Evolutionary conservation across 176 grass and related monocot genomes (phyloP), one percentile per base, ranked within the genome.

Genomic region (Musa schizocarpa): DNA sequence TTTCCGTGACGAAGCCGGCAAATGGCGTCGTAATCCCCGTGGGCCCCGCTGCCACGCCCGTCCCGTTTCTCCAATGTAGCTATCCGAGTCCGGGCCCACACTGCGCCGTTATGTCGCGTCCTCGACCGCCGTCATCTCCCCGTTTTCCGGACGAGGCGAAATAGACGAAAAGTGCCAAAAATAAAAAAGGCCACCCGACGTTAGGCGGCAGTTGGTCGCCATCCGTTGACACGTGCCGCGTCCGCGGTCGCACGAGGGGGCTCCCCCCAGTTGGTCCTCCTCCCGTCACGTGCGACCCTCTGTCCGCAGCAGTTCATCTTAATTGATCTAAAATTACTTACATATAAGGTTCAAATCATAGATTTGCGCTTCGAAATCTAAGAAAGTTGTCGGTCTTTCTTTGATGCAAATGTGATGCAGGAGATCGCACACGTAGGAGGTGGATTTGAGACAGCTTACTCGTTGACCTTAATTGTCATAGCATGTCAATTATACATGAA

Each of bases 1-100:
- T 48, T 50, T 63, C 59, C 74, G 27, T 56, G 59, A 76, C 59
- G 22, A 29, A 63, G 74, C 9, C 29, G 56, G 74, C 55, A 63
- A 76, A 22, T 76, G 56, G 56, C 17, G 63, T 74, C 71, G 58
- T n/a, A 11, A 23, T 1, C 20, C 72, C 13, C 16, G 26, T 14
- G 57, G 56, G 29, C 6, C 57, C 74, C 57, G 11, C 49, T 4
- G 49, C 23, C 71, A 24, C 22, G 53, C 71, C 26, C 7, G 52
- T 74, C 34, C 56, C 17, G 7, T 76, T 63, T 63, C 19, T 1
- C 5, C 56, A 1, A 13, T 12, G 14, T 61, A 50, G 2, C 55
- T 50, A 20, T 72, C 69, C 13, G 10, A 13, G 17, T 43, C 17
- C n/a, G n/a, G 69, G 0, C 69, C 69, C 69, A 13, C 48, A 10